Base-by-base conservation (phyloP, 176 grass and related monocot genomes). In the Oryza punctata region DNA sequence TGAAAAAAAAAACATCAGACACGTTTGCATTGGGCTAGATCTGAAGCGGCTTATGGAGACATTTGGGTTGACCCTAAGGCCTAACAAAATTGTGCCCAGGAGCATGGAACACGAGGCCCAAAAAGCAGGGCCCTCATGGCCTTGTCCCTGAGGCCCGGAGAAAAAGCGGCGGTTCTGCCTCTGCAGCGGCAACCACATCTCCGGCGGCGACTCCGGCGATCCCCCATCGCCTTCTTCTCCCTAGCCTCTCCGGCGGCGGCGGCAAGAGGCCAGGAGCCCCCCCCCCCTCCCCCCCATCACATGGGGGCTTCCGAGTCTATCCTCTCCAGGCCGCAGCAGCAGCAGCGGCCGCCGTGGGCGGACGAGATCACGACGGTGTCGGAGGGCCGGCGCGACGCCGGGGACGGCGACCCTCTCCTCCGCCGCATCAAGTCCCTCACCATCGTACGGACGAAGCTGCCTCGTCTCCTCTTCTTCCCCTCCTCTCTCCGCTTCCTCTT, bases 361-460 rank as follows among this genome's bases (percentile, higher is more conserved):
- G 89, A 92, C 23, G 89, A 92, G 89, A 94, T 94, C 80, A 94
- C 92, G 46, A 92, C 84, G 70, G 84, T 94, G 5, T 92, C 89
- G 14, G 79, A 90, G 44, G 88, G 87, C 77, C 50, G 67, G 84
- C 85, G 78, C 60, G 76, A 75, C 65, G 80, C 38, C 26, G 35
- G 75, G 25, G 76, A 83, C 18, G 59, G 75, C 3, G 89, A 94
- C 49, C 89, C 89, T 14, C 81, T 94, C 73, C n/a, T 94, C 7
- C 72, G 61, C 74, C 75, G 87, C 59, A 87, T 89, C 80, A 80
- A 65, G 30, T 76, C 89, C 37, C 83, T 94, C 29, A 21, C 75
- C 69, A 85, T 94, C 75, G 92, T 94, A 89, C 74, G 71, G 1
- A 25, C 13, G 33, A 29, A 64, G 2, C 7, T 65, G 16, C 38